Percentiles rank a stretch among this genome's conserved stretches.
These are phyloP conservation scores for Puccinia horiana DNA, from an alignment of 1,284 basidiomycete genomes.

Conservation along the genomic window DNA sequence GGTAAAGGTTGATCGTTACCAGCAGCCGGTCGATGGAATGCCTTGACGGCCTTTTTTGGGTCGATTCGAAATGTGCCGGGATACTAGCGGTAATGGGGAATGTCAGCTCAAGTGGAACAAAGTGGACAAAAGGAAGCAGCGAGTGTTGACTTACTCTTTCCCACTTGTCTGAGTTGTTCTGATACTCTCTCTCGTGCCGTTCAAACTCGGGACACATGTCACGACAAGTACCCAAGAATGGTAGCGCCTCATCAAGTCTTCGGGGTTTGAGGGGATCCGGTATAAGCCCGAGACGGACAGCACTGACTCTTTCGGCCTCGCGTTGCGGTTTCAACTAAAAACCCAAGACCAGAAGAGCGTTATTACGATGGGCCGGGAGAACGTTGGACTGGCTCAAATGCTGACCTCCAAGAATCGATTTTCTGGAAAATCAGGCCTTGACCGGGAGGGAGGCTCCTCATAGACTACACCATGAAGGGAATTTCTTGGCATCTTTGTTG, in stretches of 20 bases:
- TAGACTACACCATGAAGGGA: background rate
- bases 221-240: slow-evolving; percentile 82
- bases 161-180: slow-evolving; percentile 82
- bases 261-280: slow-evolving; percentile 77
- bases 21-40: slow-evolving; percentile 84
- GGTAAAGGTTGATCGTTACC: slow-evolving; percentile 83
- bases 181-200: slow-evolving; percentile 82
- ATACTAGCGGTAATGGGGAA: slow-evolving; percentile 51
- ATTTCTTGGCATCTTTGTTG: background rate
- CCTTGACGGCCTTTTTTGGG: slow-evolving; percentile 84
- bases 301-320: slow-evolving; percentile 71
- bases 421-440: slow-evolving; percentile 8
- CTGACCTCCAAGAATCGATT: slow-evolving; percentile 49
- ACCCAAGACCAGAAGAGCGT: slow-evolving; percentile 11
- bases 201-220: slow-evolving; percentile 96
- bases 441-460: slow-evolving; percentile 20
- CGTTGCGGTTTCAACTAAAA: slow-evolving; percentile 64
- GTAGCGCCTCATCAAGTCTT: slow-evolving; percentile 80
- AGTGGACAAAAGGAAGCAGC: background rate
- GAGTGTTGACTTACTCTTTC: slow-evolving; percentile 69
- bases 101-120: slow-evolving; percentile 55
- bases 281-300: slow-evolving; percentile 82
- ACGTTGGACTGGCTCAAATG: background rate
- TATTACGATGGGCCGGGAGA: background rate
- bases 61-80: slow-evolving; percentile 68